phyloP scores from a whole-genome alignment of 2,329 filamentous ascomycete genomes.

The Fusarium albidum region DNA sequence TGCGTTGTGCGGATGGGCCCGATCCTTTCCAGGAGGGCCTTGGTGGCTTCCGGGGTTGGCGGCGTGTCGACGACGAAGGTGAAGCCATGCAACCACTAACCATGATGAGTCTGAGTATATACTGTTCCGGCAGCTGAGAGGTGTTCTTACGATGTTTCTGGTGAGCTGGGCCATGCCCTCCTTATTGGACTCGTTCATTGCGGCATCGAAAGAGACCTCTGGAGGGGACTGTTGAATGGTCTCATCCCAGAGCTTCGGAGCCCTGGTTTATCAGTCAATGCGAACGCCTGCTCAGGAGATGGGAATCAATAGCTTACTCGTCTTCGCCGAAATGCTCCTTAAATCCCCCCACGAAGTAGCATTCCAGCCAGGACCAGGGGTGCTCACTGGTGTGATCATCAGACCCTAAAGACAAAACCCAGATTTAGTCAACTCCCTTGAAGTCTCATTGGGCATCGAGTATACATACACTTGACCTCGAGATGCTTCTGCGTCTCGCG shows the following conservation, averaged over 20 bases:
- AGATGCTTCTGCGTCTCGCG: constrained; percentile 41
- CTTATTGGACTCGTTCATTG: constrained; percentile 61
- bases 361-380: constrained; percentile 53
- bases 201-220: constrained; percentile 64
- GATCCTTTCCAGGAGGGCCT: constrained; percentile 80
- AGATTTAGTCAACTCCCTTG: constrained; percentile 1
- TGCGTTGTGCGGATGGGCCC: constrained; percentile 90
- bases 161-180: constrained; percentile 68
- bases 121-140: too few species aligned
- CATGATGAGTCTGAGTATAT: constrained; percentile 18
- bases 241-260: constrained; percentile 36
- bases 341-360: constrained; percentile 30
- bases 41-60: constrained; percentile 71
- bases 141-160: constrained; percentile 64
- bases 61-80: constrained; percentile 79
- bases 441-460: neutral
- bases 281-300: neutral
- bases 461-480: constrained; percentile 46
- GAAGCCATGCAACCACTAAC: constrained; percentile 74
- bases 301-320: constrained; percentile 24
- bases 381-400: constrained; percentile 76
- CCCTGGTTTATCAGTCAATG: constrained; percentile 21
- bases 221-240: constrained; percentile 58
- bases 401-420: constrained; percentile 62
- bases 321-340: constrained; percentile 29